Evolutionary conservation across 768 basidiomycete species (phyloP).

Genomic region (Hypholoma sublateritium): DNA sequence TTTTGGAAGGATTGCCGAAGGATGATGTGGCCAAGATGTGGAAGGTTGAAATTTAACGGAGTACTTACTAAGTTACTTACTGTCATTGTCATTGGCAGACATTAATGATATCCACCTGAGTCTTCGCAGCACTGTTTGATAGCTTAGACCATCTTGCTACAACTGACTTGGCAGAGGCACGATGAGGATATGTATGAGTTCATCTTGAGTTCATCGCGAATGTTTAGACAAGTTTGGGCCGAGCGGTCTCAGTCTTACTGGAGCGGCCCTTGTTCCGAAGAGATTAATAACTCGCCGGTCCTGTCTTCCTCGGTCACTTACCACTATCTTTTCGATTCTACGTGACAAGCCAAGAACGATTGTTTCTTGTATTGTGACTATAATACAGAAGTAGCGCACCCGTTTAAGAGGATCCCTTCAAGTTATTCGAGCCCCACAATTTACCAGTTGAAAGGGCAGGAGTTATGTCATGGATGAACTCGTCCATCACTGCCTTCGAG

Average conservation of each 20-base stretch:
- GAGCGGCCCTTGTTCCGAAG: background rate
- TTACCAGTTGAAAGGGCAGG: background rate
- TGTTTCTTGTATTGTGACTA: background rate
- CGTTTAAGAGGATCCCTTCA: too few species aligned
- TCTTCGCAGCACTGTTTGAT: too few species aligned
- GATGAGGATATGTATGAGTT: background rate
- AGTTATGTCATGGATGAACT: slow-evolving; percentile 72
- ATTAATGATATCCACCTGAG: too few species aligned
- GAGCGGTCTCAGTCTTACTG: too few species aligned
- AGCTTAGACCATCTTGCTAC: too few species aligned
- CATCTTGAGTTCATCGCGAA: background rate
- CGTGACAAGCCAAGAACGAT: background rate
- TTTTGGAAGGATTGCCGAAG: too few species aligned
- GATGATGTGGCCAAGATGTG: too few species aligned
- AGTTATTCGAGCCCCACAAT: background rate
- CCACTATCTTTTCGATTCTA: background rate
- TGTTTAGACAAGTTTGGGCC: slow-evolving; percentile 8
- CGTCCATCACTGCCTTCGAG: slow-evolving; percentile 78
- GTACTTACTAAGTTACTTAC: too few species aligned
- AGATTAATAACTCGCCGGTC: background rate
- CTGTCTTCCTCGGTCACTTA: background rate
- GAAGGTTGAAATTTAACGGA: too few species aligned
- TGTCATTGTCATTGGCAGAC: too few species aligned
- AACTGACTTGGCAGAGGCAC: background rate
- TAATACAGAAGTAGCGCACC: background rate